These are phyloP conservation scores for Trichoderma brevicompactum DNA, from an alignment of 2,329 filamentous ascomycete species.

Conservation along the genomic window DNA sequence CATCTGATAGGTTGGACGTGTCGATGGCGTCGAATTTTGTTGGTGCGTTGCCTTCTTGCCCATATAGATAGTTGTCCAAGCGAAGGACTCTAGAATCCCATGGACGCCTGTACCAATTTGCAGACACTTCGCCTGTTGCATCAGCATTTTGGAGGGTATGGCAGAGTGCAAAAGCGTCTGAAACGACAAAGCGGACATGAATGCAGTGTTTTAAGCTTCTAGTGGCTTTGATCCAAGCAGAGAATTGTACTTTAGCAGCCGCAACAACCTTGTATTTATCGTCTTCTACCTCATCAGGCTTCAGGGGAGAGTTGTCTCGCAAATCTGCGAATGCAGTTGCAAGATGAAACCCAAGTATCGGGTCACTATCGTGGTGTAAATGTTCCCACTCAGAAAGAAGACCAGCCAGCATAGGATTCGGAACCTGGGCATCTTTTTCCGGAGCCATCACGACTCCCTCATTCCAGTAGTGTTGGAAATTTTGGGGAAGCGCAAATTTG, in stretches of 20 bases:
- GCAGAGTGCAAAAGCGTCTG: slow-evolving; percentile 57
- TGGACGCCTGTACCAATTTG: slow-evolving; percentile 50
- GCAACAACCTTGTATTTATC: slow-evolving; percentile 36
- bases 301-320: slow-evolving; percentile 46
- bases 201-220: slow-evolving; percentile 37
- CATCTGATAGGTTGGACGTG: slow-evolving; percentile 51
- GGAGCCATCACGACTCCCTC: slow-evolving; percentile 40
- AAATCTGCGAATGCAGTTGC: slow-evolving; percentile 51
- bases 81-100: slow-evolving; percentile 46
- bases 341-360: slow-evolving; percentile 62
- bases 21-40: slow-evolving; percentile 60
- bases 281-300: slow-evolving; percentile 28
- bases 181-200: slow-evolving; percentile 51
- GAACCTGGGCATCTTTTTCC: slow-evolving; percentile 30
- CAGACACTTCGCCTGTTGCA: slow-evolving; percentile 38
- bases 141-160: slow-evolving; percentile 54
- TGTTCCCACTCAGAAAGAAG: slow-evolving; percentile 42
- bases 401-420: slow-evolving; percentile 53
- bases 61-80: slow-evolving; percentile 51
- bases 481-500: slow-evolving; percentile 32
- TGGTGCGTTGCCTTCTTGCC: slow-evolving; percentile 41
- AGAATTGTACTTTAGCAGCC: slow-evolving; percentile 52
- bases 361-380: slow-evolving; percentile 56
- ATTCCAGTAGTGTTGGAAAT: slow-evolving; percentile 43
- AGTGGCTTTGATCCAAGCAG: slow-evolving; percentile 51